Percentiles rank a stretch among this genome's conserved stretches.
phyloP scores from a whole-genome alignment of 306 rosid species.

The Gastrolobium villosum region DNA sequence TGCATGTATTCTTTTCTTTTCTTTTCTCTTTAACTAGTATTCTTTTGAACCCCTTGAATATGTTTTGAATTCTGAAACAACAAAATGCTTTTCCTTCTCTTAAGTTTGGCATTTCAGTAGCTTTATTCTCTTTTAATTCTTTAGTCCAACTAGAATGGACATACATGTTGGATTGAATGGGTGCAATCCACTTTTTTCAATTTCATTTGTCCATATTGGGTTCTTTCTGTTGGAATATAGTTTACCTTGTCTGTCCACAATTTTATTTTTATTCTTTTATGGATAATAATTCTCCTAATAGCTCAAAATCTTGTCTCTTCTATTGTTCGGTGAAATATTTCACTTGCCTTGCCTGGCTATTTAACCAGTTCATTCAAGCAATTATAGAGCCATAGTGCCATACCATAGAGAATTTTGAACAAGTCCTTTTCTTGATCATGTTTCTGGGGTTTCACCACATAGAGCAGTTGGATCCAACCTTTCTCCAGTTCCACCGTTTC shows the following conservation, averaged over 20 bases:
- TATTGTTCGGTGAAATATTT: background rate
- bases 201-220: constrained; percentile 42
- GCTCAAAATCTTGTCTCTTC: constrained; percentile 45
- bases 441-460: constrained; percentile 54
- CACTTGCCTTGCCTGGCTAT: background rate
- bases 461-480: constrained; percentile 49
- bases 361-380: constrained; percentile 42
- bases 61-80: constrained; percentile 39
- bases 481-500: constrained; percentile 51
- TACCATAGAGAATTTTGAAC: constrained; percentile 34
- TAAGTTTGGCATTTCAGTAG: constrained; percentile 37
- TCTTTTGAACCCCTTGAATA: constrained; percentile 38
- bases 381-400: constrained; percentile 23
- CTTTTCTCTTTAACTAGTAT: constrained; percentile 49
- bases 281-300: constrained; percentile 36
- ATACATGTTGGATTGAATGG: constrained; percentile 38
- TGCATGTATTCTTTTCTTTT: constrained; percentile 35
- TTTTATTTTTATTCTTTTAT: constrained; percentile 14
- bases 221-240: constrained; percentile 43
- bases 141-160: constrained; percentile 27
- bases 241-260: constrained; percentile 23
- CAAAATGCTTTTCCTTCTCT: constrained; percentile 26
- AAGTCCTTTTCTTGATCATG: constrained; percentile 39
- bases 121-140: constrained; percentile 35
- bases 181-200: constrained; percentile 31